Base-by-base conservation (phyloP, 2,329 filamentous ascomycete species). In the Xylariaceae sp. region DNA sequence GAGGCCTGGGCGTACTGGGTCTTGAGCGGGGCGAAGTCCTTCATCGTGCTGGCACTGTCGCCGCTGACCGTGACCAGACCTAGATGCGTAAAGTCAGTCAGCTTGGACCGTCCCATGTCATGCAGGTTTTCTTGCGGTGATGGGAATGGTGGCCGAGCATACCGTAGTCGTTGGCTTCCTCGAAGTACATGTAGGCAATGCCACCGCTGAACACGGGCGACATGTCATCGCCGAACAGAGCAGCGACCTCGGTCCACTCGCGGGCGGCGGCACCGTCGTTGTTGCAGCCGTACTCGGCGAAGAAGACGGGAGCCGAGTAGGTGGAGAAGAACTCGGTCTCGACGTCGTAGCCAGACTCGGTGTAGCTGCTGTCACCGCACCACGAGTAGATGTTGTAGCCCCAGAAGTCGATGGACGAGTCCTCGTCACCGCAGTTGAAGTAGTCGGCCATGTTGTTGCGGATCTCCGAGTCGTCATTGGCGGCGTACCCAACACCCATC, bases 371-470 rank as follows among this genome's bases (percentile, higher is more conserved):
- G 43, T 53, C 46, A 51, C 83, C 83, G 53, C 83, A 89, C 83
- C 83, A 89, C 26, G 83, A 87, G 67, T 89, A 89, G 64, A 88
- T 86, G 68, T 89, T 89, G 75, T 88, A 88, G 32, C 83, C 83
- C 77, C 81, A 89, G 66, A 87, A 87, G 58, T 89, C 83, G 46
- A 88, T 85, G 30, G 76, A 62, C 67, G 43, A 65, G 0, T 63
- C 61, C 9, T 63, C 47, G 36, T 68, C 53, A 32, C 81, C 81
- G 52, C 83, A 89, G 67, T 86, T 80, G 63, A 89, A 86, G 67
- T 83, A 89, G 52, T 80, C 63, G 42, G 79, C 78, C 57, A 88
- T 69, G 53, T 78, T 64, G 39, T 65, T 66, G 59, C 83, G 81
- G 46, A 87, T 85, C n/a, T 67, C 65, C 17, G 74, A 68, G 55